Evolutionary conservation across 108 stramenopile genomes (phyloP), one percentile per base, ranked within the genome.

Genomic region (Skeletonema tropicum): DNA sequence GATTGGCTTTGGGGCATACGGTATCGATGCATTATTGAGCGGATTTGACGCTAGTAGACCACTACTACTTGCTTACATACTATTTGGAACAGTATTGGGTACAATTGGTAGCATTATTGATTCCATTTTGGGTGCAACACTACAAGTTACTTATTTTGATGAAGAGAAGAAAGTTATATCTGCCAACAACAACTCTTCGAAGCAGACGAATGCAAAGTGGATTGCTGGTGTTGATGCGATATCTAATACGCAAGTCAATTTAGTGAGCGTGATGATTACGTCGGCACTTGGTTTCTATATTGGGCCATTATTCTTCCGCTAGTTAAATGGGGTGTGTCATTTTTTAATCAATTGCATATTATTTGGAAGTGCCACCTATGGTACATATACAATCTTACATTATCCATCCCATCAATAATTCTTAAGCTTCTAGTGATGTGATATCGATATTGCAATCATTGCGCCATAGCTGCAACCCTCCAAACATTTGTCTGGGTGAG

Each of bases 181-280:
- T 68, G 14, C 42, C 83, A 29, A 29, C 2, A 29, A 29, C 2
- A 89, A 42, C 66, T 66, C 15, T 46, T 48, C 17, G 57, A 32
- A 42, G 79, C 66, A 7, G 79, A 73, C 3, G 26, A 46, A 14
- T 72, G 72, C 17, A 32, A 71, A 33, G 21, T 35, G 58, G 8
- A 75, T 92, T 19, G 65, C 74, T 46, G 92, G 92, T 17, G 26
- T 52, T 45, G 76, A 92, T 59, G 9, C 88, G 1, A 39, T 93
- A 32, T 85, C 87, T 3, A 93, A 96, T 76, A 91, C 87, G 68
- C 89, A 92, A 66, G 91, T 96, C 21, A 96, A 96, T 60, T 65
- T 91, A 1, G 84, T 88, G 14, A 92, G 90, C 64, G 78, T 91
- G 21, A 31, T 77, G 17, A 19, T 88, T 3, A 83, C 89, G 17